These are phyloP conservation scores for Peltaster fructicola DNA, from an alignment of 2,329 filamentous ascomycete genomes.

Conservation along the genomic window DNA sequence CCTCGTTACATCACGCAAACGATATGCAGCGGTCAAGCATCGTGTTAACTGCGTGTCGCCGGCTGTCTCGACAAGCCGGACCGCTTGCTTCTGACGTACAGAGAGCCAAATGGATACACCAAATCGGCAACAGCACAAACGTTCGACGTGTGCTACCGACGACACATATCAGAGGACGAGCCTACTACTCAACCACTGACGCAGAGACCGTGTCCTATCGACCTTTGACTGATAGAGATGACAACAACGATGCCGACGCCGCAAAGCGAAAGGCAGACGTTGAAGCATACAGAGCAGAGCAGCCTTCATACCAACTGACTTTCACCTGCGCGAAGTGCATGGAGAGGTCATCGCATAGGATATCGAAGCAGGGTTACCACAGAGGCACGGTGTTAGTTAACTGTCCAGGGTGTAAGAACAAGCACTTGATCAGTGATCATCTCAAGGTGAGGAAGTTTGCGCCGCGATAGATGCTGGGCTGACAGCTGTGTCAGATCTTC, in stretches of 20 bases:
- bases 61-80: no score
- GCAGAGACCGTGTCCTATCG: no score
- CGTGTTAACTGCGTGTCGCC: no score
- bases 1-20: no score
- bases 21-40: no score
- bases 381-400: slow-evolving; percentile 74
- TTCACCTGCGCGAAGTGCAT: slow-evolving; percentile 78
- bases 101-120: no score
- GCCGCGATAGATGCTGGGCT: not conserved
- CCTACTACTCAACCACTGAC: no score
- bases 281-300: slow-evolving; percentile 25
- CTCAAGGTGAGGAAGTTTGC: slow-evolving; percentile 35
- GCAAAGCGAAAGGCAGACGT: slow-evolving; percentile 15
- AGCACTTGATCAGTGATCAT: slow-evolving; percentile 86
- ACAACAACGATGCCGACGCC: slow-evolving; percentile 5
- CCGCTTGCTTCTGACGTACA: no score
- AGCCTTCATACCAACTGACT: slow-evolving; percentile 65
- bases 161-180: no score
- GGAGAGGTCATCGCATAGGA: slow-evolving; percentile 59
- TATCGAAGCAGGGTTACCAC: slow-evolving; percentile 93
- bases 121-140: no score
- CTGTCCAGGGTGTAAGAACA: slow-evolving; percentile 69
- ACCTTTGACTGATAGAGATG: slow-evolving; percentile 16
- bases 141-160: no score
- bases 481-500: slow-evolving; percentile 39